Evolutionary conservation across 176 grass and related monocot genomes (phyloP).

Genomic region (Avena atlantica): DNA sequence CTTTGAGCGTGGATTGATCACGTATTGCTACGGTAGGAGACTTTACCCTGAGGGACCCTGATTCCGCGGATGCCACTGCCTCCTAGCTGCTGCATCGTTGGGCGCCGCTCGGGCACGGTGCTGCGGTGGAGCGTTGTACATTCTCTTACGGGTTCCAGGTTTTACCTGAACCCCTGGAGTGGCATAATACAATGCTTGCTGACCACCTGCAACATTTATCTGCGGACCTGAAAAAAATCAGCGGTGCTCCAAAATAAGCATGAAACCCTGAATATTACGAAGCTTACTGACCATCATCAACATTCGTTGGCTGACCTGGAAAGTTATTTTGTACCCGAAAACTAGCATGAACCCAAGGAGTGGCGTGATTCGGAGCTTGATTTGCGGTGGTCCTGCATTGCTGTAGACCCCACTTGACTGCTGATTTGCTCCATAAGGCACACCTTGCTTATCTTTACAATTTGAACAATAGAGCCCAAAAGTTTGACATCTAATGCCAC

Average conservation of each 20-base stretch:
- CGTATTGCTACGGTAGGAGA: too few species aligned
- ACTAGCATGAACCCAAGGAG: conserved; percentile 39
- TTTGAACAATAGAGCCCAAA: background rate
- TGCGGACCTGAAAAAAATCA: background rate
- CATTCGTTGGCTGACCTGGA: background rate
- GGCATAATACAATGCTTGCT: background rate
- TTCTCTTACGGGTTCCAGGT: background rate
- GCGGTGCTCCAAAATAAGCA: background rate
- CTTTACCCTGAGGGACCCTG: too few species aligned
- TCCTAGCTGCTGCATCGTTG: background rate
- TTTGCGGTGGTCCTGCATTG: conserved; percentile 46
- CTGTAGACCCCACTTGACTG: conserved; percentile 40
- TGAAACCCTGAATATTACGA: background rate
- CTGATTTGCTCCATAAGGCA: conserved; percentile 40
- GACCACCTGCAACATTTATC: background rate
- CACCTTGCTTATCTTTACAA: conserved; percentile 39
- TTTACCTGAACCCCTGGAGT: background rate
- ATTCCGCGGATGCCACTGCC: too few species aligned
- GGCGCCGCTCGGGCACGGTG: too few species aligned
- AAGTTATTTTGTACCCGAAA: background rate
- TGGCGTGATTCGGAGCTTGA: conserved; percentile 34
- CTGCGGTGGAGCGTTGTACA: background rate
- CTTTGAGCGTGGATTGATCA: too few species aligned
- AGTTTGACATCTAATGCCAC: conserved; percentile 76
- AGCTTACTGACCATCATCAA: background rate